A percentile compares a stretch with the other conserved stretches of the same genome.
Evolutionary conservation across 2,329 filamentous ascomycete species (phyloP).

Genomic region (Lachnellula hyalina): DNA sequence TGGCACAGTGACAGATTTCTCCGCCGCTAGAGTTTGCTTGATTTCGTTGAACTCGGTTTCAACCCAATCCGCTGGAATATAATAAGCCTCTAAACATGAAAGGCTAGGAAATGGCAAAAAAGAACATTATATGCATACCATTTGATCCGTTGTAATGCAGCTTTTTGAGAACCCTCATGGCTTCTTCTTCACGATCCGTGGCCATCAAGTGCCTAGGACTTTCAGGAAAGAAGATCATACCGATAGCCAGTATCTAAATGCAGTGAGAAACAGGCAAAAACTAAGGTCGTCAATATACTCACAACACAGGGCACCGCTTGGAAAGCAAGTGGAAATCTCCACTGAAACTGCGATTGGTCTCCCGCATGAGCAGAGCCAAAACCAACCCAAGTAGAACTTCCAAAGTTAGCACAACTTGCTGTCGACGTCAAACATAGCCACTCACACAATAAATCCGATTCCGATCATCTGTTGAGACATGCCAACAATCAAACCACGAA

Average conservation of each 20-base stretch:
- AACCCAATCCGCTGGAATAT: constrained; percentile 52
- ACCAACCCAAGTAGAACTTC: constrained; percentile 53
- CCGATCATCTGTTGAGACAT: constrained; percentile 63
- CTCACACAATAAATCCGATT: constrained; percentile 42
- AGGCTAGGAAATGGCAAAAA: constrained; percentile 39
- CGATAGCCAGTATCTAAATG: constrained; percentile 41
- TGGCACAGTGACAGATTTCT: constrained; percentile 47
- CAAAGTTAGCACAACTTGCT: constrained; percentile 30
- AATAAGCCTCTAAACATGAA: constrained; percentile 31
- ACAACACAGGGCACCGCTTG: constrained; percentile 65
- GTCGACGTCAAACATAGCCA: background rate
- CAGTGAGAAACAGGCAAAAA: constrained; percentile 29
- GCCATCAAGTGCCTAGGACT: constrained; percentile 70
- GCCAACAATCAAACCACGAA: constrained; percentile 55
- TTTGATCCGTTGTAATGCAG: constrained; percentile 64
- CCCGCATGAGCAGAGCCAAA: constrained; percentile 38
- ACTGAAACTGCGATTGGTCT: constrained; percentile 18
- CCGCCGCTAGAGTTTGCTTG: constrained; percentile 55
- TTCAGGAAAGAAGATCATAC: constrained; percentile 71
- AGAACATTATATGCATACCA: constrained; percentile 35
- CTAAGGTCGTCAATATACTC: background rate
- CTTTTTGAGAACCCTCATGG: constrained; percentile 59
- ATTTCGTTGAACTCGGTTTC: constrained; percentile 55
- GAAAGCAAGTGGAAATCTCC: constrained; percentile 35
- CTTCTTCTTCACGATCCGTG: constrained; percentile 59